Percentiles rank a stretch among this genome's conserved stretches.
phyloP scores from a whole-genome alignment of 176 grass and related monocot genomes.

The Paspalum notatum region DNA sequence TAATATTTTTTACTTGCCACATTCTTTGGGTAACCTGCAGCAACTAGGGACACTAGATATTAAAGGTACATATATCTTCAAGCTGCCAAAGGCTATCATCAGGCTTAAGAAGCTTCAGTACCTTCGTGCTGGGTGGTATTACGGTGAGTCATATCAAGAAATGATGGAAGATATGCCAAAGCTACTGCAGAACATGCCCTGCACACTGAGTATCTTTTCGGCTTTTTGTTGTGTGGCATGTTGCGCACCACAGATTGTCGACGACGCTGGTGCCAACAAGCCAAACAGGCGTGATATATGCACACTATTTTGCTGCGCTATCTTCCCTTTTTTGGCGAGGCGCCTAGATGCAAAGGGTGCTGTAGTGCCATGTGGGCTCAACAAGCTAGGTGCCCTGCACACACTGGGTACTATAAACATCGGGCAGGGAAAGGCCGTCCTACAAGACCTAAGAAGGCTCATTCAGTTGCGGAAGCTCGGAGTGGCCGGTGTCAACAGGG shows the following conservation, averaged over 20 bases:
- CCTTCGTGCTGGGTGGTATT: not conserved
- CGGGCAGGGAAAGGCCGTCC: not conserved
- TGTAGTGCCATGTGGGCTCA: not conserved
- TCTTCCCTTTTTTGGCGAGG: not conserved
- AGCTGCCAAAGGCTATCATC: not conserved
- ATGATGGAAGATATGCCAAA: not conserved
- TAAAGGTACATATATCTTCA: not conserved
- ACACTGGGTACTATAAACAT: not conserved
- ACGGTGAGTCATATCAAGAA: too few species aligned
- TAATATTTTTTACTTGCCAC: not conserved
- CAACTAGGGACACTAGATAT: slow-evolving; percentile 10
- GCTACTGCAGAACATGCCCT: not conserved
- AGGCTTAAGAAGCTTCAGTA: not conserved
- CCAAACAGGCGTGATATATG: not conserved
- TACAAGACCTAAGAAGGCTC: not conserved
- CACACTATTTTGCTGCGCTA: not conserved
- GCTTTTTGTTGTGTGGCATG: not conserved
- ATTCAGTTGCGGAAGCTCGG: not conserved
- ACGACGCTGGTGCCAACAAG: too few species aligned
- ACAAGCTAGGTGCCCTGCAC: not conserved
- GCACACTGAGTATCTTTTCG: not conserved
- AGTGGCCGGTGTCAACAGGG: not conserved
- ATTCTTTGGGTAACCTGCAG: not conserved
- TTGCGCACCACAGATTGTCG: not conserved
- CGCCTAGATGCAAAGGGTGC: not conserved